A percentile compares a stretch with the other conserved stretches of the same genome.
phyloP scores from a whole-genome alignment of 1,284 basidiomycete genomes.

The Peniophora sp. region DNA sequence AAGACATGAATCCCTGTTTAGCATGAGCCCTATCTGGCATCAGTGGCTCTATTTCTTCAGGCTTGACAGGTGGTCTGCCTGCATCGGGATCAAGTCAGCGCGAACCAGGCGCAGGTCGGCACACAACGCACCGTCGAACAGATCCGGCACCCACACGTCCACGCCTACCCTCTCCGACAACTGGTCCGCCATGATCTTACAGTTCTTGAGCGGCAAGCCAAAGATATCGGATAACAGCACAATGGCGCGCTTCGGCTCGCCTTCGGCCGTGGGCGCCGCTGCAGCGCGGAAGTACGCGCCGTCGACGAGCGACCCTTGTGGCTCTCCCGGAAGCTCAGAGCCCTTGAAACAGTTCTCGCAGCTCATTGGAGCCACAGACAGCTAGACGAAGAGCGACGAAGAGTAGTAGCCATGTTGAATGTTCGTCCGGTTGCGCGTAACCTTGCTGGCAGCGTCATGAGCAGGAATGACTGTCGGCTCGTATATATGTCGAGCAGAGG shows the following conservation, averaged over 20 bases:
- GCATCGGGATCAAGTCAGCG: neutral
- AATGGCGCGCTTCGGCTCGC: neutral
- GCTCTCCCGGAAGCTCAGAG: neutral
- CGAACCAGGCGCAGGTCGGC: neutral
- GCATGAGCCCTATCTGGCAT: conserved; percentile 34
- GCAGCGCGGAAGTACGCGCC: neutral
- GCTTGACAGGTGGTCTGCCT: conserved; percentile 35
- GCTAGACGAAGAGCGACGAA: too few species aligned
- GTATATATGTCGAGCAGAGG: too few species aligned
- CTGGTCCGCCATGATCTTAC: neutral
- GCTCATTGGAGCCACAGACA: too few species aligned
- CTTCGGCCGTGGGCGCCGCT: neutral
- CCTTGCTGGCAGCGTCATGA: too few species aligned
- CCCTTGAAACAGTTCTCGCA: neutral
- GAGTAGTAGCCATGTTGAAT: too few species aligned
- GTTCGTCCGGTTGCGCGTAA: too few species aligned
- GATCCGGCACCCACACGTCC: conserved; percentile 1
- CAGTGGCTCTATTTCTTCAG: conserved; percentile 23
- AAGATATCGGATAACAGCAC: neutral
- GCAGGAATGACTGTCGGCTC: too few species aligned
- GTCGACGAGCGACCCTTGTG: neutral
- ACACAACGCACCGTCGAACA: neutral
- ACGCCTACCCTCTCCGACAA: neutral
- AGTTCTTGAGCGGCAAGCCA: neutral
- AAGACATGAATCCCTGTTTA: conserved; percentile 23